These are phyloP conservation scores for Dillenia turbinata DNA, from an alignment of 164 flowering plant genomes.

Conservation along the genomic window DNA sequence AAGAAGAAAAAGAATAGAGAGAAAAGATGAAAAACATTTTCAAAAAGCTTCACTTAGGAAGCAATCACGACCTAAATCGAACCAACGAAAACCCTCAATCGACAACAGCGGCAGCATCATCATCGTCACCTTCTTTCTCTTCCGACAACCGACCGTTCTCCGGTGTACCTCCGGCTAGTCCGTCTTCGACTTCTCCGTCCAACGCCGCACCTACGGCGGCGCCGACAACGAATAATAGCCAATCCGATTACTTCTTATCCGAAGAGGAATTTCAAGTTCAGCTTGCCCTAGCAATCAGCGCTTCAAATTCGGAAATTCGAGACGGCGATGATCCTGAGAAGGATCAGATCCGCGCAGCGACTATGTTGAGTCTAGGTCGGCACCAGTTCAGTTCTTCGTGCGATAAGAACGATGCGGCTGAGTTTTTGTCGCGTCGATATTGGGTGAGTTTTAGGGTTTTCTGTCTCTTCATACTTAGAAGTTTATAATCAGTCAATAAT, in stretches of 20 bases:
- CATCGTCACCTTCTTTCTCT: slow-evolving; percentile 20
- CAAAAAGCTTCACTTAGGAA: slow-evolving; percentile 80
- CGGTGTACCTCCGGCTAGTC: slow-evolving; percentile 17
- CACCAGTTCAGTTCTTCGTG: slow-evolving; percentile 23
- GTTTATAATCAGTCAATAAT: slow-evolving; percentile 1
- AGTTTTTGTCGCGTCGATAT: slow-evolving; percentile 51
- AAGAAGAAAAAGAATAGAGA: slow-evolving; percentile 1
- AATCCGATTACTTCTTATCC: slow-evolving; percentile 52
- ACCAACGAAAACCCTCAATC: slow-evolving; percentile 42
- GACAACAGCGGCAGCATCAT: slow-evolving; percentile 4
- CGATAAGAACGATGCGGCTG: slow-evolving; percentile 33
- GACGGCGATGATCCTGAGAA: slow-evolving; percentile 52
- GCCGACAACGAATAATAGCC: slow-evolving; percentile 1
- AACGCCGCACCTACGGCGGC: slow-evolving; percentile 10
- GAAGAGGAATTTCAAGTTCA: slow-evolving; percentile 96
- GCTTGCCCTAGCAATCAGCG: slow-evolving; percentile 91
- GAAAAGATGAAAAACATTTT: slow-evolving; percentile 83
- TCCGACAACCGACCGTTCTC: slow-evolving; percentile 38
- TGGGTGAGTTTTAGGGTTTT: slow-evolving; percentile 50
- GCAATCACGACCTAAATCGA: slow-evolving; percentile 56
- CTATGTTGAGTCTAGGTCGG: slow-evolving; percentile 55
- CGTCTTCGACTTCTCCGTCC: slow-evolving; percentile 16
- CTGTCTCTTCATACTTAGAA: slow-evolving; percentile 1
- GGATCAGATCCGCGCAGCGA: slow-evolving; percentile 84
- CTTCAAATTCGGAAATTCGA: slow-evolving; percentile 57